Base-by-base conservation (phyloP, 768 basidiomycete genomes). In the Lactarius quietus region DNA sequence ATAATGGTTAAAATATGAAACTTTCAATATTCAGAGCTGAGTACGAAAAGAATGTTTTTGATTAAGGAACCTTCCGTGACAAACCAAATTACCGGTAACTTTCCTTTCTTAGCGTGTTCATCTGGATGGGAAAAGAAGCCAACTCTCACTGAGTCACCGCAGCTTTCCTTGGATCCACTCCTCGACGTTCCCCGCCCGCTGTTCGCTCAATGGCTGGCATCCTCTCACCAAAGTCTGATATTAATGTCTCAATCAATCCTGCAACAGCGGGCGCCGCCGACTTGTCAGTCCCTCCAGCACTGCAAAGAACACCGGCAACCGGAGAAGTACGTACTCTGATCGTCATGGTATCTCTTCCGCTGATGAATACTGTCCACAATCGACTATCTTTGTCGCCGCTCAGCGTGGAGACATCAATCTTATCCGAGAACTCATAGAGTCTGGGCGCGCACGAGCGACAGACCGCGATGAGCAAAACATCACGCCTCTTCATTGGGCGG, bases 401-500 rank as follows among this genome's bases (percentile, higher is more conserved):
- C 95, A 97, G 72, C 82, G 92, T 59, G 95, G 95, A 12, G 94
- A 96, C 71, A 80, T 93, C 8, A 73, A 76, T 10, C 76, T 83
- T 48, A 76, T 96, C 33, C 83, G 82, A 7, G 75, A 84, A 57
- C 83, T 95, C 63, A 79, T 95, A 45, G 84, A 87, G 69, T 88
- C 86, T 1, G 89, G 89, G 5, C 79, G 81, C 65, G 89, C 89
- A 23, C 81, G 77, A 7, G 89, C 87, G 23, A 87, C 87, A 17
- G 92, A 93, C 76, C 81, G 89, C 56, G 96, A 98, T 76, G 82
- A 84, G 33, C 90, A 96, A 74, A 94, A 95, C 70, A 92, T 98
- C 67, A 96, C 95, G 0, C 90, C 97, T 1, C 84, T 99, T 1
- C 97, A 99, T 73, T 99, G 97, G 97, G 95, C 97, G 9, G 89